A percentile compares a stretch with the other conserved stretches of the same genome.
Evolutionary conservation across 2,329 filamentous ascomycete genomes (phyloP).

Genomic region (Xylariaceae sp.): DNA sequence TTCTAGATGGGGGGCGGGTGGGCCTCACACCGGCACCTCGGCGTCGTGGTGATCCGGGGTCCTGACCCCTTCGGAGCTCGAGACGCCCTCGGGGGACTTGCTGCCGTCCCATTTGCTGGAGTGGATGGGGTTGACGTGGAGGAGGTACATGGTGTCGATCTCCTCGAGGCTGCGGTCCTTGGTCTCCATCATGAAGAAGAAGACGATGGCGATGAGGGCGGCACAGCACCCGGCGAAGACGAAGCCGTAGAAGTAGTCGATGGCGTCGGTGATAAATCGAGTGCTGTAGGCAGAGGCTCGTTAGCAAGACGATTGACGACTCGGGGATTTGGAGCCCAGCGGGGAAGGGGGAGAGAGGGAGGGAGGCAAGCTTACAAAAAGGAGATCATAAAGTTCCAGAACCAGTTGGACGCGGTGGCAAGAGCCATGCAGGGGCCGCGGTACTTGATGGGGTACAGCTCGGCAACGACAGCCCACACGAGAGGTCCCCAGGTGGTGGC

Average conservation of each 20-base stretch:
- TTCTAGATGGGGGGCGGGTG: too few species aligned
- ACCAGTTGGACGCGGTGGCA: conserved; percentile 52
- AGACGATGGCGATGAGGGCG: conserved; percentile 56
- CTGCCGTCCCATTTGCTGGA: conserved; percentile 30
- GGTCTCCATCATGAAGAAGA: conserved; percentile 69
- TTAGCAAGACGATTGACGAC: too few species aligned
- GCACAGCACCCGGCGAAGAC: conserved; percentile 64
- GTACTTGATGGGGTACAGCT: conserved; percentile 55
- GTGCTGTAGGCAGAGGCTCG: conserved; percentile 33
- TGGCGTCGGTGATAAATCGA: conserved; percentile 63
- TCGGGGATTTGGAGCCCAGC: too few species aligned
- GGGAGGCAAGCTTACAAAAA: conserved; percentile 32
- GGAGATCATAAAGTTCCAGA: conserved; percentile 56
- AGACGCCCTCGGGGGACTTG: conserved; percentile 12
- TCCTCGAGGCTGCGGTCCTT: conserved; percentile 67
- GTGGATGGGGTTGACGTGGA: conserved; percentile 41
- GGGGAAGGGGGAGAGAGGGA: too few species aligned
- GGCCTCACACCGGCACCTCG: too few species aligned
- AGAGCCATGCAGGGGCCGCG: conserved; percentile 47
- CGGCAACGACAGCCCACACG: conserved; percentile 57
- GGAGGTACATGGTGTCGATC: conserved; percentile 68
- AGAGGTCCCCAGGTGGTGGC: conserved; percentile 65
- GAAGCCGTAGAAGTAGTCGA: conserved; percentile 63
- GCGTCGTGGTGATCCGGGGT: not conserved
- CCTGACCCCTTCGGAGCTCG: not conserved